These are phyloP conservation scores for Melastoma malabathricum DNA, from an alignment of 345 rosid species.

Conservation along the genomic window DNA sequence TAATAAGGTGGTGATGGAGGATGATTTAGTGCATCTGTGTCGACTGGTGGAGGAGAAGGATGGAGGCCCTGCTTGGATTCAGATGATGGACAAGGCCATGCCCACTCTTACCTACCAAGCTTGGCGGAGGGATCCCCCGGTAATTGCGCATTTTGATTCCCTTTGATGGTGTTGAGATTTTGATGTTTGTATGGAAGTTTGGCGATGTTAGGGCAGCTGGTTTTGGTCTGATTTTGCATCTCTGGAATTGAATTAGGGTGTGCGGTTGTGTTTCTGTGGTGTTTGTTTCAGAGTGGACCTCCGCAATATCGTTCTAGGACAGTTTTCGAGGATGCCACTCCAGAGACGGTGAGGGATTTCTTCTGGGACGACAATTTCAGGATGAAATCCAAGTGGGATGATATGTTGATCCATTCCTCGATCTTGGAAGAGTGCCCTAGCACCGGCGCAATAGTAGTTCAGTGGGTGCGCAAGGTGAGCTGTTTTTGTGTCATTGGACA, in stretches of 20 bases:
- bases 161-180: not conserved
- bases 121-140: conserved; percentile 87
- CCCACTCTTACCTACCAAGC: conserved; percentile 67
- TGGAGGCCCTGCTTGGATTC: conserved; percentile 93
- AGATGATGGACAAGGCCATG: conserved; percentile 81
- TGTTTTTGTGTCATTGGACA: not conserved
- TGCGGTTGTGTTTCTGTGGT: too few relatives aligned
- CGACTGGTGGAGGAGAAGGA: conserved; percentile 77
- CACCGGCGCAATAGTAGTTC: conserved; percentile 74
- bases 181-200: too few relatives aligned
- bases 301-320: conserved; percentile 85
- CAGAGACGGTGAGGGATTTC: conserved; percentile 87
- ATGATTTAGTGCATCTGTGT: conserved; percentile 56
- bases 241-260: conserved; percentile 9
- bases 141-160: conserved; percentile 10
- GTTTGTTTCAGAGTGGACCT: conserved; percentile 57
- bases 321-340: conserved; percentile 77
- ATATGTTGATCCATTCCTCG: conserved; percentile 54
- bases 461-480: conserved; percentile 92
- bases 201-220: too few relatives aligned
- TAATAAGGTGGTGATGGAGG: conserved; percentile 31
- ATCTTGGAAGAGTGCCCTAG: conserved; percentile 56
- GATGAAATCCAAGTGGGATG: conserved; percentile 48
- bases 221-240: not conserved
- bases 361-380: conserved; percentile 95